Evolutionary conservation across 140 eudicot species (phyloP).

Genomic region (Stevia rebaudiana): DNA sequence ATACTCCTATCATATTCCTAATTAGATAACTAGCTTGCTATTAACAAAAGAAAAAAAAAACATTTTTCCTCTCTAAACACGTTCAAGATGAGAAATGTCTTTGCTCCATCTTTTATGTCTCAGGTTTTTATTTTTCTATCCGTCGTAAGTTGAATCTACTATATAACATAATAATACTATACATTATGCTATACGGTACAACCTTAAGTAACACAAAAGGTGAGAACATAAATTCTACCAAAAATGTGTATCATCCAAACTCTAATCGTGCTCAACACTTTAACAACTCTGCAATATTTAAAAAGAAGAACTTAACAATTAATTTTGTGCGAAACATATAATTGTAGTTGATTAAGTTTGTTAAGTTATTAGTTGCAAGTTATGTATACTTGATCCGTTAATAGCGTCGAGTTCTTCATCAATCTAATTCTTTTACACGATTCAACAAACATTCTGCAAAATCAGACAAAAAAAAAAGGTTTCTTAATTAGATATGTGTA

Average conservation of each 20-base stretch:
- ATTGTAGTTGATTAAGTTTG: not conserved
- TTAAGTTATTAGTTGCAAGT: not conserved
- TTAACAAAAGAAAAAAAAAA: not conserved
- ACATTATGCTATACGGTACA: not conserved
- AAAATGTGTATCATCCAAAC: too few relatives aligned
- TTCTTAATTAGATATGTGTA: too few relatives aligned
- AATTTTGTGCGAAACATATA: not conserved
- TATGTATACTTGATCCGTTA: slow-evolving; percentile 25
- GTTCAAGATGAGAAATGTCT: too few relatives aligned
- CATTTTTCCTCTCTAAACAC: not conserved
- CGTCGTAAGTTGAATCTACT: not conserved
- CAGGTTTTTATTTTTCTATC: not conserved
- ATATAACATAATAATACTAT: not conserved
- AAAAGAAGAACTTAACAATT: not conserved
- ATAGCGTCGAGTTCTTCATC: slow-evolving; percentile 42
- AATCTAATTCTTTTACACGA: slow-evolving; percentile 47
- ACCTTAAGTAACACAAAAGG: not conserved
- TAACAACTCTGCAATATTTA: not conserved
- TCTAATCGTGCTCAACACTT: not conserved
- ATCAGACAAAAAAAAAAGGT: not conserved
- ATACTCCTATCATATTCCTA: slow-evolving; percentile 16
- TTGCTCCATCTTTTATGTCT: not conserved
- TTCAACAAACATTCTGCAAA: slow-evolving; percentile 54
- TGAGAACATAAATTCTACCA: not conserved
- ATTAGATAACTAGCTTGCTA: slow-evolving; percentile 4